A percentile compares a stretch with the other conserved stretches of the same genome.
phyloP scores from a whole-genome alignment of 202 grass and related monocot species.

The Setaria viridis region DNA sequence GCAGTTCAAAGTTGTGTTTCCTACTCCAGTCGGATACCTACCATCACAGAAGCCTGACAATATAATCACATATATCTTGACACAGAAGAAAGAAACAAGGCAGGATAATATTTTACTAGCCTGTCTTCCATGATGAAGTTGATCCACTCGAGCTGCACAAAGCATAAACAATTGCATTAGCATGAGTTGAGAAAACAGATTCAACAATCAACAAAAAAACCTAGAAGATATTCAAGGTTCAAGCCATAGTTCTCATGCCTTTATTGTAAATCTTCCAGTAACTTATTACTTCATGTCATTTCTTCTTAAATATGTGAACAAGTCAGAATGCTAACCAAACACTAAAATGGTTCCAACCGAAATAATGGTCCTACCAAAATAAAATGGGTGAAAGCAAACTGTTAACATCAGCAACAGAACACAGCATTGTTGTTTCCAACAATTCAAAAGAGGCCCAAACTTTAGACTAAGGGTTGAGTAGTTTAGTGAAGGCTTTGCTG shows the following conservation, averaged over 20 bases:
- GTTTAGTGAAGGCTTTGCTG: not conserved
- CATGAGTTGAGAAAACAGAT: not conserved
- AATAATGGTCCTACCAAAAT: not conserved
- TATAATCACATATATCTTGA: conserved; percentile 39
- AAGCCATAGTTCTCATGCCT: not conserved
- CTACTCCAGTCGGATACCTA: conserved; percentile 46
- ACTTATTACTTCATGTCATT: not conserved
- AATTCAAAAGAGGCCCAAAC: not conserved
- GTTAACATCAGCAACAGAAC: conserved; percentile 3
- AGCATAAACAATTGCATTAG: conserved; percentile 47
- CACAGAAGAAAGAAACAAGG: not conserved
- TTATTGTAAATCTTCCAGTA: conserved; percentile 1
- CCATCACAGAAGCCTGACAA: conserved; percentile 13
- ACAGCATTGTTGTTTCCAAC: not conserved
- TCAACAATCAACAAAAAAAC: not conserved
- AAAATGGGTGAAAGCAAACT: not conserved
- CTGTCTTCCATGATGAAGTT: conserved; percentile 30
- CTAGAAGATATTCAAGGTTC: not conserved
- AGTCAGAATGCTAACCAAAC: not conserved
- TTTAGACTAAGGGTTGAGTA: not conserved
- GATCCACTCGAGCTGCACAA: conserved; percentile 54
- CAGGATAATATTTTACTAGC: conserved; percentile 32
- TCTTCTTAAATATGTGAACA: not conserved
- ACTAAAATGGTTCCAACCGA: not conserved
- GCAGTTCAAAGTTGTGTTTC: conserved; percentile 33